Evolutionary conservation across 768 basidiomycete genomes (phyloP), one percentile per base, ranked within the genome.

Genomic region (Suillus luteus): DNA sequence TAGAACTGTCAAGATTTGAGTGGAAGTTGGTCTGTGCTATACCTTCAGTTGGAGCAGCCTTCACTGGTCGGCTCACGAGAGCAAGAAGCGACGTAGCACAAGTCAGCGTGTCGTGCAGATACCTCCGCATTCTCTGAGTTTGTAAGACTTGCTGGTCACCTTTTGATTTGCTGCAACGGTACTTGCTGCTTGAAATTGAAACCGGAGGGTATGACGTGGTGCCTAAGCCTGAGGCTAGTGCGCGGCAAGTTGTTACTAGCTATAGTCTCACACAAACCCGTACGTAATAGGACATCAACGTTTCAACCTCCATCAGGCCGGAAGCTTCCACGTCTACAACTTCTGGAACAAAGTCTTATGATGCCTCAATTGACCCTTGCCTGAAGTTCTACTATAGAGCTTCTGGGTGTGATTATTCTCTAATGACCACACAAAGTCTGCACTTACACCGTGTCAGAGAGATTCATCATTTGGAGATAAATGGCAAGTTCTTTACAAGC

Each of bases 1-100:
- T 17, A 64, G 55, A 38, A 52, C 49, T n/a, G 37, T 59, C 48
- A 38, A 59, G 55, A 41, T 35, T 38, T 24, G 54, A 24, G 12
- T 24, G 9, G 38, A 6, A 14, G 38, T 10, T n/a, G 17, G 17
- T 41, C 8, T 27, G 24, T 27, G 15, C 19, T 17, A 54, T 58
- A 58, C 57, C 41, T 41, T 58, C 57, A 31, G 57, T n/a, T 31
- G 57, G 57, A 58, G 57, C 57, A 58, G 57, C 57, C 27, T 27
- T 27, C 3, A 41, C 51, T 10, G 17, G 24, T 41, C 17, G 38
- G n/a, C n/a, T 44, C 33, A 61, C 59, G 61, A 46, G 49, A 64
- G 35, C 9, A 37, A 59, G 24, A 57, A 58, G 11, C 6, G 40
- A 40, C 24, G 40, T 58, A 10, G 38, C 17, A 15, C 40, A 41